phyloP scores from a whole-genome alignment of 192 early-diverging fungal genomes.

The Geranomyces variabilis region DNA sequence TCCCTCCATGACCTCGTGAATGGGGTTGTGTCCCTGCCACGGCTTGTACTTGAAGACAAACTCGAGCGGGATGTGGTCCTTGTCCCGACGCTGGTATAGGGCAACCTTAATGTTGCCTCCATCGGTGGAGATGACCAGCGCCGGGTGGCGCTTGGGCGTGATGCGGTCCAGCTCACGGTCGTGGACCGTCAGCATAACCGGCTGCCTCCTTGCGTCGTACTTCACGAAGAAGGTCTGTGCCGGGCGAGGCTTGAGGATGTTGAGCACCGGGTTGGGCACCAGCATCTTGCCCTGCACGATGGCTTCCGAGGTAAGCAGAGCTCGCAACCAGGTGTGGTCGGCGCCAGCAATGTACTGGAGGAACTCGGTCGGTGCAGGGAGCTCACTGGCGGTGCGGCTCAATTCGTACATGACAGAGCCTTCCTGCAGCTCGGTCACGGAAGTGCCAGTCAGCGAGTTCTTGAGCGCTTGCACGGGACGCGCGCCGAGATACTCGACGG shows the following conservation, averaged over 20 bases:
- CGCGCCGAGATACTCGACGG: constrained; percentile 77
- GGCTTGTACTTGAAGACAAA: constrained; percentile 84
- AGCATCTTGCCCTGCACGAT: constrained; percentile 74
- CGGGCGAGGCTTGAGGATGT: constrained; percentile 48
- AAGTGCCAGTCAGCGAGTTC: constrained; percentile 45
- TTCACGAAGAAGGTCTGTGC: constrained; percentile 53
- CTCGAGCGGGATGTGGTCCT: constrained; percentile 70
- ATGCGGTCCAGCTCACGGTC: constrained; percentile 34
- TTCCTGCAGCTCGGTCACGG: constrained; percentile 46
- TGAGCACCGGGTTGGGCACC: constrained; percentile 49
- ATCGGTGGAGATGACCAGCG: constrained; percentile 49
- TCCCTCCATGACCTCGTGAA: constrained; percentile 87
- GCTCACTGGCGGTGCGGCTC: constrained; percentile 50
- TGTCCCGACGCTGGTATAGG: constrained; percentile 68
- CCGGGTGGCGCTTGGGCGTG: constrained; percentile 48
- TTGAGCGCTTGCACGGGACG: constrained; percentile 36
- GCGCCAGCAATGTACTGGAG: constrained; percentile 75
- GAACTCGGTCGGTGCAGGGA: constrained; percentile 67
- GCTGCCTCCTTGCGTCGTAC: constrained; percentile 42
- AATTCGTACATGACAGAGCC: constrained; percentile 60
- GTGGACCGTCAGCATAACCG: constrained; percentile 52
- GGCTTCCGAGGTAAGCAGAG: constrained; percentile 73
- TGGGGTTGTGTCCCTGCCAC: constrained; percentile 74
- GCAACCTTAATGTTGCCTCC: constrained; percentile 53
- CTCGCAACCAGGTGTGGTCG: constrained; percentile 79